Base-by-base conservation (phyloP, 331 rosid species). In the Telfairia occidentalis region DNA sequence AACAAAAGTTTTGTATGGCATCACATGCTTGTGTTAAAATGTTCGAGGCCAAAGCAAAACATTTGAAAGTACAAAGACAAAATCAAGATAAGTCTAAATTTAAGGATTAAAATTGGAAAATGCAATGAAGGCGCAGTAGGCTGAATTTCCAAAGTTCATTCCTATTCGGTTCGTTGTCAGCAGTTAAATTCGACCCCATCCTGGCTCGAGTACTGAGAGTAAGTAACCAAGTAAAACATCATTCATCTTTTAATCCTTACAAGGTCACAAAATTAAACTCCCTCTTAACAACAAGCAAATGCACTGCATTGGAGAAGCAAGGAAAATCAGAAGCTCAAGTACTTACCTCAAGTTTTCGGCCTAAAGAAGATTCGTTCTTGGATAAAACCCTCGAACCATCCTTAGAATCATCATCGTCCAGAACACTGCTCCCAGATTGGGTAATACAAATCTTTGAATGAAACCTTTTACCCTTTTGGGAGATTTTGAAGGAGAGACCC, bases 401-500 rank as follows among this genome's bases (percentile, higher is more conserved):
- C 60, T 74, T 83, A 64, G 89, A 82, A 59, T 84, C 82, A 24
- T 79, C 86, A 29, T 76, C 86, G 52, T 81, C 85, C 2, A 60
- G 63, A 34, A 71, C 81, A 78, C 72, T 55, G 84, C 82, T 34
- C 46, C 76, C 84, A n/a, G 89, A 42, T 13, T 82, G 86, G 50
- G 69, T 83, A 73, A 74, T 13, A 48, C 55, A 77, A 37, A 87
- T 84, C 66, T 87, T 89, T 55, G 92, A 83, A 63, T 86, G 92
- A 84, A 81, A 94, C 86, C 95, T 83, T 15, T 81, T 80, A 76
- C 98, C 98, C 49, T 80, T 88, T 70, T 81, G 89, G 29, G 98
- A 91, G 66, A 94, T 89, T 86, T 89, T 94, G 83, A 94, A 94
- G 67, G 98, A 91, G 57, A 94, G 83, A 28, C 97, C 98, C 98